phyloP scores from a whole-genome alignment of 1,139 yeast genomes.

The Taiozyma sp. region DNA sequence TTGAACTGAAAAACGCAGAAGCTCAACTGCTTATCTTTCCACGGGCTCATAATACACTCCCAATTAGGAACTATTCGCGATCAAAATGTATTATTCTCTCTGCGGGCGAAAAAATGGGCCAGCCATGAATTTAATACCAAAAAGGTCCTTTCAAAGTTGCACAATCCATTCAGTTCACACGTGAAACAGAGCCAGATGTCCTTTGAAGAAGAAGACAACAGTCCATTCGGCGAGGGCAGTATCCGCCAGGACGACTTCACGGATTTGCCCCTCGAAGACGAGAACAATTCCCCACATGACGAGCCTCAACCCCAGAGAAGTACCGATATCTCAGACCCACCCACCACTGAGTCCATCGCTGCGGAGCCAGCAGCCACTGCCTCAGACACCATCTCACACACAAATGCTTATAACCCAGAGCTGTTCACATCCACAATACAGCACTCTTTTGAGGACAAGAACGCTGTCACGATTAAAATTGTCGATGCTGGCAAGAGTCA shows the following conservation, averaged over 20 bases:
- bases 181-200: constrained; percentile 8
- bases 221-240: constrained; percentile 42
- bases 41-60: not conserved
- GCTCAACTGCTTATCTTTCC: not conserved
- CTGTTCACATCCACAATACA: constrained; percentile 11
- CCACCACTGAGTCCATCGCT: not conserved
- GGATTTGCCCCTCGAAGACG: constrained; percentile 22
- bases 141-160: not conserved
- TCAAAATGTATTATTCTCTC: not conserved
- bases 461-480: constrained; percentile 41
- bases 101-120: not conserved
- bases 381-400: constrained; percentile 2
- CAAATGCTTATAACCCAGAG: constrained; percentile 21
- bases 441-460: constrained; percentile 16
- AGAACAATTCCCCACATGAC: constrained; percentile 4
- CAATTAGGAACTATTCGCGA: not conserved
- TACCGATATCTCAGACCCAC: constrained; percentile 9
- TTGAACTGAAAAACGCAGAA: too few relatives aligned
- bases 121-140: not conserved
- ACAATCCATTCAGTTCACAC: not conserved
- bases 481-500: constrained; percentile 75
- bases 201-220: constrained; percentile 44
- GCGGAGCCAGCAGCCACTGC: not conserved
- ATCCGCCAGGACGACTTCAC: constrained; percentile 21
- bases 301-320: not conserved